Base-by-base conservation (phyloP, 1,139 yeast genomes). In the Kurtzmaniella quercitrusa region DNA sequence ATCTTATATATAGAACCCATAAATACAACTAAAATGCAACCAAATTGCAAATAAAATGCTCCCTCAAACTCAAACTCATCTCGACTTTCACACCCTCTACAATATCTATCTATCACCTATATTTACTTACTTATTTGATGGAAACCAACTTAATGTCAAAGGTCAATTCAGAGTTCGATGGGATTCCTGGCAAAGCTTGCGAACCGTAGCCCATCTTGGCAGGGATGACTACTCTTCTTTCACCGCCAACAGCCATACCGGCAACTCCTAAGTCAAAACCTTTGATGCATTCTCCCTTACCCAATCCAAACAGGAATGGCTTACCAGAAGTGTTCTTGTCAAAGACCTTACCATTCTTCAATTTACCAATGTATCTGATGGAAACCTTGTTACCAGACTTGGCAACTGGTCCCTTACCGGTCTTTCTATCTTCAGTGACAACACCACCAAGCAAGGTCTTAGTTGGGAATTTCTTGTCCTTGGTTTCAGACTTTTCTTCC, bases 201-300 rank as follows among this genome's bases (percentile, higher is more conserved):
- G 86, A 85, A 52, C 98, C 98, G 70, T 93, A 93, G 46, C 96
- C 98, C 83, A 88, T 87, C 62, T 93, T 81, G 47, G 98, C 84
- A 56, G 99, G 99, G 56, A 94, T 88, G 51, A 89, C 78, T 53
- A 94, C 90, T 75, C 98, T 85, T 79, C 99, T 90, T 78, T 94
- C 98, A 62, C 98, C 98, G 58, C 96, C 96, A 63, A 89, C 95
- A 49, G 95, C 82, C 98, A 94, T 91, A 65, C 98, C 98, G 46
- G 91, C 89, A 58, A 93, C 95, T 76, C 98, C 98, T 59, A 91
- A 78, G 65, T 93, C 99, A 85, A 96, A 93, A 52, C 98, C 98
- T 70, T 88, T 89, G 75, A 94, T 94, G 60, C 95, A 96, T 72
- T 94, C 98, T 62, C 98, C 98, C 67, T 86, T 88, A 59, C 98